These are phyloP conservation scores for Mycena rebaudengoi DNA, from an alignment of 768 basidiomycete genomes.

Conservation along the genomic window DNA sequence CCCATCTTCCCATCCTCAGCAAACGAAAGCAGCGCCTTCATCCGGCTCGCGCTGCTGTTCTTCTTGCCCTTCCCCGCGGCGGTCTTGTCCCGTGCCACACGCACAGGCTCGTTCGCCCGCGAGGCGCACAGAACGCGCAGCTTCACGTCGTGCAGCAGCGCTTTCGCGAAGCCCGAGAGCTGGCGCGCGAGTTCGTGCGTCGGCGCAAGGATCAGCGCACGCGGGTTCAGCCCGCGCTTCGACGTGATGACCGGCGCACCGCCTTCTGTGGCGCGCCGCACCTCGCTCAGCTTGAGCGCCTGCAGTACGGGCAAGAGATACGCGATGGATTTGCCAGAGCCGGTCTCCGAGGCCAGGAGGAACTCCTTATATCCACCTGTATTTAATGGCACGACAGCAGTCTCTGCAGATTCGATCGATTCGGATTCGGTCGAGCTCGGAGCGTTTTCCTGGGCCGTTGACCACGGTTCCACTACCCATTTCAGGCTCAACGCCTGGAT, in stretches of 20 bases:
- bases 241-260: constrained; percentile 20
- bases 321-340: constrained; percentile 91
- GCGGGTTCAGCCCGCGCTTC: constrained; percentile 62
- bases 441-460: constrained; percentile 6
- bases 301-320: constrained; percentile 89
- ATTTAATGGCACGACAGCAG: constrained; percentile 26
- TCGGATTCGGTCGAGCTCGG: neutral
- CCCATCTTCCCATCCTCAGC: constrained; percentile 28
- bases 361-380: constrained; percentile 50
- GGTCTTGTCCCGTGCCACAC: constrained; percentile 42
- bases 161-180: constrained; percentile 77
- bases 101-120: constrained; percentile 57
- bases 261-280: constrained; percentile 5
- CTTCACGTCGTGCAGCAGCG: constrained; percentile 76
- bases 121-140: constrained; percentile 80
- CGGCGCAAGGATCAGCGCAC: constrained; percentile 84
- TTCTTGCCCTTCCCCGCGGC: constrained; percentile 58
- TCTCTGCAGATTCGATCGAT: neutral
- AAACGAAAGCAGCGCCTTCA: constrained; percentile 16
- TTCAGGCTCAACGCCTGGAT: constrained; percentile 83
- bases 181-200: constrained; percentile 92
- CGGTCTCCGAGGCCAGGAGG: constrained; percentile 88
- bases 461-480: constrained; percentile 56
- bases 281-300: constrained; percentile 61
- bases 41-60: constrained; percentile 37